A percentile compares a stretch with the other conserved stretches of the same genome.
These are phyloP conservation scores for Cotoneaster glaucophyllus DNA, from an alignment of 306 rosid species.

Conservation along the genomic window DNA sequence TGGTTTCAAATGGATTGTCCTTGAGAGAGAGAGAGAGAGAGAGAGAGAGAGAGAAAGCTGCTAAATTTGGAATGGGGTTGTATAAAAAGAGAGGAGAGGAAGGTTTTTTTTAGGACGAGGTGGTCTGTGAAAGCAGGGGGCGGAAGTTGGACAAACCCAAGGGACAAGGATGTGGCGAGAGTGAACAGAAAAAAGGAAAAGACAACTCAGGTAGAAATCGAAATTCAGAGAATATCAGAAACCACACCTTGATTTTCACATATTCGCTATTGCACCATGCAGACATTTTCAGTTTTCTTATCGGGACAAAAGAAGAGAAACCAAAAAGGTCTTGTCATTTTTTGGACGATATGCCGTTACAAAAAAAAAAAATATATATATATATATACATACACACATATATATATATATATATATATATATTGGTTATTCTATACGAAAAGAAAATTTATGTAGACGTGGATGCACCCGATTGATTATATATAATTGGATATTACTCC, in stretches of 20 bases:
- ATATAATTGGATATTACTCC: too few relatives aligned
- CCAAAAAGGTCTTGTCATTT: too few relatives aligned
- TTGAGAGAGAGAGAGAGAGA: neutral
- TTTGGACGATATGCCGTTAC: too few relatives aligned
- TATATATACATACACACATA: too few relatives aligned
- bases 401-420: too few relatives aligned
- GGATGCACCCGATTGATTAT: too few relatives aligned
- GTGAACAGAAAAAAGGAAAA: neutral
- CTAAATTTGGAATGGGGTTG: slow-evolving; percentile 32
- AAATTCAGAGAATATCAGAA: neutral
- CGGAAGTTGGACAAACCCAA: neutral
- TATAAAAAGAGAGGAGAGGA: slow-evolving; percentile 8
- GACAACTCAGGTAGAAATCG: neutral
- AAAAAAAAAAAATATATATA: too few relatives aligned
- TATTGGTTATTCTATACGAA: too few relatives aligned
- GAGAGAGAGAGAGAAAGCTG: slow-evolving; percentile 7
- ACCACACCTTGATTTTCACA: neutral
- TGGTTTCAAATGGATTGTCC: slow-evolving; percentile 19
- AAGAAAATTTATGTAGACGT: too few relatives aligned
- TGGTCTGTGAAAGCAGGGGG: neutral
- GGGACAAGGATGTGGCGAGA: neutral
- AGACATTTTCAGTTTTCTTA: neutral
- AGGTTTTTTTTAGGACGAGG: neutral
- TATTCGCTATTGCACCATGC: neutral
- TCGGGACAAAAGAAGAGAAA: neutral